Evolutionary conservation across 352 stramenopile species (phyloP).

Genomic region (Pythium rishiriense): DNA sequence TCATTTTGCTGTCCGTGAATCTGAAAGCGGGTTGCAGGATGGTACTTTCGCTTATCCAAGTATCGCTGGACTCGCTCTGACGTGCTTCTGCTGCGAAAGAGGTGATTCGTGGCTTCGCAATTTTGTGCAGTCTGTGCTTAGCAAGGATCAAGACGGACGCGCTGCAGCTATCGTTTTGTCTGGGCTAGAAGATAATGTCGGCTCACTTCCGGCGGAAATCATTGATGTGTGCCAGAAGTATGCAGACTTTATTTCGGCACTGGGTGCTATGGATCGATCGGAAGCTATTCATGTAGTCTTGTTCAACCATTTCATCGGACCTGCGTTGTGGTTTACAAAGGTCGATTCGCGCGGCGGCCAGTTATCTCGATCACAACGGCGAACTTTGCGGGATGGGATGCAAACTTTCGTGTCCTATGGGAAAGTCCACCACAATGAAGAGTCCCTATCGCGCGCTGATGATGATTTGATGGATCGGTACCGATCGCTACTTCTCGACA

Average conservation of each 20-base stretch:
- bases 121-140: not conserved
- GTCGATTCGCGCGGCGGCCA: not conserved
- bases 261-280: not conserved
- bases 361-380: constrained; percentile 1
- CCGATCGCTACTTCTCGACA: not conserved
- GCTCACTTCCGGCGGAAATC: not conserved
- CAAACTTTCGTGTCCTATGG: constrained; percentile 1
- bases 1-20: constrained; percentile 43
- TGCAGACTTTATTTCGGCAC: not conserved
- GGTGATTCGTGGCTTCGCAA: constrained; percentile 2
- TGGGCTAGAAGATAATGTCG: not conserved
- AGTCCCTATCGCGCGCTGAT: not conserved
- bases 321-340: constrained; percentile 37
- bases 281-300: constrained; percentile 62
- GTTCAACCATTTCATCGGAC: constrained; percentile 71
- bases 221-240: not conserved
- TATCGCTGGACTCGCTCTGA: constrained; percentile 32
- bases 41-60: constrained; percentile 35
- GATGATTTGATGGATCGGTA: constrained; percentile 3
- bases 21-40: not conserved
- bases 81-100: constrained; percentile 5
- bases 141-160: not conserved
- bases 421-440: not conserved
- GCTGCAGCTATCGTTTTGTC: not conserved
- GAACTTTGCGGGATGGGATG: not conserved